A percentile compares a stretch with the other conserved stretches of the same genome.
Conservation (phyloP, 2,329 filamentous ascomycete genomes). For the Penicillium sp. region DNA sequence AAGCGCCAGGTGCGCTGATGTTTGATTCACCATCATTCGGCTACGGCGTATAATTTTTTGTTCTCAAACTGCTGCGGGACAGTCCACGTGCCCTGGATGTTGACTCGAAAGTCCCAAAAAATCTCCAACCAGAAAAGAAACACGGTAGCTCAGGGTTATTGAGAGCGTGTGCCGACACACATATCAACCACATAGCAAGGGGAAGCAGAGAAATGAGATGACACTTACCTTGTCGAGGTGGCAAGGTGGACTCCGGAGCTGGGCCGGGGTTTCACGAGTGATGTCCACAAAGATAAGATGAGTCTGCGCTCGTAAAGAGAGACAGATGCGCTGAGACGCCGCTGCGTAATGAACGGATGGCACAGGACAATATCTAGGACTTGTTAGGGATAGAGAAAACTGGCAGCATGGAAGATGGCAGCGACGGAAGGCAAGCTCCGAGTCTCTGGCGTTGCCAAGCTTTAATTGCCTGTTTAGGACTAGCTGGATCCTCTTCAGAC, state of each 20-base stretch:
- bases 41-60: background rate
- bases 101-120: background rate
- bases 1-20: background rate
- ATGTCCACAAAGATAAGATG: background rate
- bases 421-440: conserved; percentile 12
- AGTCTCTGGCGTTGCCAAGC: conserved; percentile 27
- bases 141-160: background rate
- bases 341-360: background rate
- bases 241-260: background rate
- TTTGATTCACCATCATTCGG: background rate
- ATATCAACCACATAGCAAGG: background rate
- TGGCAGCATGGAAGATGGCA: conserved; percentile 5
- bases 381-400: conserved; percentile 4
- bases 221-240: conserved; percentile 14
- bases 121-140: background rate
- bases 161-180: background rate
- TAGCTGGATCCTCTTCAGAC: background rate
- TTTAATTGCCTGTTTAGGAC: conserved; percentile 25
- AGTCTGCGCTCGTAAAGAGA: background rate
- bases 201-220: background rate
- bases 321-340: background rate
- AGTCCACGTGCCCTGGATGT: conserved; percentile 15
- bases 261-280: background rate
- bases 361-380: background rate
- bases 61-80: conserved; percentile 2